Evolutionary conservation across 306 rosid genomes (phyloP), one percentile per base, ranked within the genome.

Genomic region (Argentina anserina): DNA sequence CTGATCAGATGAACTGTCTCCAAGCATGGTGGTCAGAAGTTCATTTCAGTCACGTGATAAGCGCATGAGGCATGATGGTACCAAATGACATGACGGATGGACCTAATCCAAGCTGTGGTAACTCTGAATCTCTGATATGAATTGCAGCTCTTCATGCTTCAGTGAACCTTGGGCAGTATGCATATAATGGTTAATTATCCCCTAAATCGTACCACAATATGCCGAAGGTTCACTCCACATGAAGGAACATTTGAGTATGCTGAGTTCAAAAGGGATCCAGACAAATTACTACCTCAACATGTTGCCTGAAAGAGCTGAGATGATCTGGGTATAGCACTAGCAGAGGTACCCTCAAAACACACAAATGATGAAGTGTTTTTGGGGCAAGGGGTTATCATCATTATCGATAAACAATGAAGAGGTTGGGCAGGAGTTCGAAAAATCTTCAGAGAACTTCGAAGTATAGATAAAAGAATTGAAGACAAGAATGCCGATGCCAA

Each of bases 1-100:
- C n/a, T 41, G 40, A 73, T 64, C 81, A 42, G 95, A 91, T 70
- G 67, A 67, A 36, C 95, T 89, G n/a, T 70, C 82, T 89, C 79
- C 92, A 89, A 73, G 73, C 87, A 31, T 91, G 97, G 97, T 84
- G 96, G 92, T 66, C 78, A 7, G 96, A 91, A 76, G 86, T 91
- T 41, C 75, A 81, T 67, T 73, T 82, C 1, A 91, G 96, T 64
- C 97, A 91, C 0, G 79, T 3, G 96, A 91, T 70, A 89, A 82
- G 76, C 56, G 77, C 26, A 45, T 3, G 85, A 85, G 45, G 52
- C 73, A 7, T 78, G 88, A 87, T 89, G 90, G 93, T 63, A 76
- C 34, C 62, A 79, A 71, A 70, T 92, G 85, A 80, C 78, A 43
- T 79, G 82, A 25, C 69, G 72, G 49, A 58, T 87, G 67, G 66